Evolutionary conservation across 2,329 filamentous ascomycete species (phyloP), one percentile per base, ranked within the genome.

Genomic region (Arthrobotrys iridis): DNA sequence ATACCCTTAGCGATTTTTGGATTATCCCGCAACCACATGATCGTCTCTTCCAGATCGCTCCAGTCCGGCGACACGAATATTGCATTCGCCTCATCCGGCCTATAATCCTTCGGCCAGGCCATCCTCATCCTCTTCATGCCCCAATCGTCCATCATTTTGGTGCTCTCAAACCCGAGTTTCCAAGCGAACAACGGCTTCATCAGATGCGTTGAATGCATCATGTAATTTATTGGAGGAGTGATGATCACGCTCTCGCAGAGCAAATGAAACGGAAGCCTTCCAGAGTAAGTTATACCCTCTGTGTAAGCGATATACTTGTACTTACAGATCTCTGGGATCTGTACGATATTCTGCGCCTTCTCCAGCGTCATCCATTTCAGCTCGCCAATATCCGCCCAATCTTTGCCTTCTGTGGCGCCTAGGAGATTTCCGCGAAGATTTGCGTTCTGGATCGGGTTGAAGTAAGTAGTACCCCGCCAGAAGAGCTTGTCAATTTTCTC

Each of bases 261-360:
- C 80, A 85, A 84, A 79, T 86, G 83, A 78, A 84, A 86, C 73
- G 84, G 84, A 68, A 87, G 83, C 10, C 85, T 83, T 0, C 85
- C 85, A 63, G 83, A 85, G 80, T 87, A 87, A 2, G 85, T 83
- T n/a, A 87, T 81, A 4, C 85, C 85, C 80, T 87, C 85, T 4
- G 85, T 86, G 79, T 87, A 84, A 24, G 87, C 79, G 43, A 87
- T 81, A 79, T 86, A 87, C 64, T 83, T 84, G 80, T 85, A 85
- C 63, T 80, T 80, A 80, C 86, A 87, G 75, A 87, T 87, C 50
- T 85, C 85, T 75, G 85, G 83, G 77, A 87, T 85, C 6, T 78
- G 74, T 7, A 87, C 77, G 6, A 83, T 83, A 80, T 87, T 87
- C 73, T 64, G 80, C 11, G 82, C 82, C 67, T 82, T 82, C 15